Base-by-base conservation (phyloP, 345 rosid genomes). In the Aquilaria yunnanensis region DNA sequence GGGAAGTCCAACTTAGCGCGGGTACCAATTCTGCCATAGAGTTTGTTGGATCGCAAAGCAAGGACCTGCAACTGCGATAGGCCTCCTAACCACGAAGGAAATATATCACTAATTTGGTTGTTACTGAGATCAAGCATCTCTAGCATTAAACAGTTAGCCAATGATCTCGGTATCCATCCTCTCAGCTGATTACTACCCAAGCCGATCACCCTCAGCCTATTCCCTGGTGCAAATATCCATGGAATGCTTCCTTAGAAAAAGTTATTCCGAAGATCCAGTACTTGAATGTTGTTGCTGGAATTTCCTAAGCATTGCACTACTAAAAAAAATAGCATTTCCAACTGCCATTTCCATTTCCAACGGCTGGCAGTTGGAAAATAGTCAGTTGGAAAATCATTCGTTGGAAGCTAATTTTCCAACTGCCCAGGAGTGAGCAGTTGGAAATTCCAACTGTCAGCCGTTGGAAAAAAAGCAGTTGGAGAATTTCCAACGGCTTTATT, bases 111-210 rank as follows among this genome's bases (percentile, higher is more conserved):
- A 3, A 78, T 60, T n/a, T 41, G 43, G 12, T 77, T 82, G 61
- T 76, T 65, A 3, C 70, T 63, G 3, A 83, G 31, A 45, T 80
- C 71, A 0, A 80, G 9, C 14, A 78, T 51, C 57, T 73, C 65
- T 12, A 83, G 13, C 8, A 6, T 2, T 32, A 9, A 34, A 14
- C 81, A 73, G 8, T 67, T 56, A 3, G 9, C n/a, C 37, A 82
- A 16, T 4, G 73, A 62, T n/a, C 5, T 31, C 6, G 82, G 70
- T 1, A 62, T 13, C 2, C 13, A 13, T 5, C 77, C 84, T 7
- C 49, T 51, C 0, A 79, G 14, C 3, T 12, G 43, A 7, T 81
- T 81, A 1, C 32, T 61, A 31, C 64, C 23, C 23, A 16, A 16
- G 23, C 23, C 23, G 23, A 16, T 16, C 23, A 16, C 0, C 23